phyloP scores from a whole-genome alignment of 1,139 yeast species.

The Hansenula lynferdii region DNA sequence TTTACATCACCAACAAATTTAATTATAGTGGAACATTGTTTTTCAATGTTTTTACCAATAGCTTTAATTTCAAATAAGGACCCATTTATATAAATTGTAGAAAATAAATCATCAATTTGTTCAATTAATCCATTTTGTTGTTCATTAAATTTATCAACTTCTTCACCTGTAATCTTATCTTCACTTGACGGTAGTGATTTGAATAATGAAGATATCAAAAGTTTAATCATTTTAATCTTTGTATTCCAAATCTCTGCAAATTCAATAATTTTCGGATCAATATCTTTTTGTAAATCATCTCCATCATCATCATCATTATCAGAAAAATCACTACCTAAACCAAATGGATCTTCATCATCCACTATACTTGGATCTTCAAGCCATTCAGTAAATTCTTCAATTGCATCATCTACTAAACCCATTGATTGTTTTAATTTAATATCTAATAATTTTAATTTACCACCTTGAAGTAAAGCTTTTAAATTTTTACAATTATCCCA shows the following conservation, averaged over 20 bases:
- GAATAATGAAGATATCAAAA: constrained; percentile 48
- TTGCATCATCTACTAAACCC: constrained; percentile 53
- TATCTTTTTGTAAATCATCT: constrained; percentile 21
- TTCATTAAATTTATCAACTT: constrained; percentile 25
- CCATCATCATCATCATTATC: constrained; percentile 30
- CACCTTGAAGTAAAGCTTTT: constrained; percentile 35
- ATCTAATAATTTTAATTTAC: constrained; percentile 47
- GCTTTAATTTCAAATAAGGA: constrained; percentile 5
- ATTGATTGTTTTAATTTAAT: constrained; percentile 41
- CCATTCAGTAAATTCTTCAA: constrained; percentile 65
- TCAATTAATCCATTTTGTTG: constrained; percentile 26
- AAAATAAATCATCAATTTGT: constrained; percentile 29
- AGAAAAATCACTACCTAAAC: constrained; percentile 21
- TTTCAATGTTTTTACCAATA: constrained; percentile 1
- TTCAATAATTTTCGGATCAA: constrained; percentile 30
- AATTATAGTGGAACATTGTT: constrained; percentile 13
- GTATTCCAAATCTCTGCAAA: constrained; percentile 45
- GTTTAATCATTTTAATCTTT: constrained; percentile 50
- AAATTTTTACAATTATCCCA: constrained; percentile 58
- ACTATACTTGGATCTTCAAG: constrained; percentile 50
- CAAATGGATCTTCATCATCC: constrained; percentile 40
- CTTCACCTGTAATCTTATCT: constrained; percentile 16
- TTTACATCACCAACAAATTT: constrained; percentile 15
- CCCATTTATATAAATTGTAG: constrained; percentile 27
- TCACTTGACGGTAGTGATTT: constrained; percentile 44